A percentile compares a stretch with the other conserved stretches of the same genome.
These are phyloP conservation scores for Linanthus parryae DNA, from an alignment of 148 eudicot genomes.

Conservation along the genomic window DNA sequence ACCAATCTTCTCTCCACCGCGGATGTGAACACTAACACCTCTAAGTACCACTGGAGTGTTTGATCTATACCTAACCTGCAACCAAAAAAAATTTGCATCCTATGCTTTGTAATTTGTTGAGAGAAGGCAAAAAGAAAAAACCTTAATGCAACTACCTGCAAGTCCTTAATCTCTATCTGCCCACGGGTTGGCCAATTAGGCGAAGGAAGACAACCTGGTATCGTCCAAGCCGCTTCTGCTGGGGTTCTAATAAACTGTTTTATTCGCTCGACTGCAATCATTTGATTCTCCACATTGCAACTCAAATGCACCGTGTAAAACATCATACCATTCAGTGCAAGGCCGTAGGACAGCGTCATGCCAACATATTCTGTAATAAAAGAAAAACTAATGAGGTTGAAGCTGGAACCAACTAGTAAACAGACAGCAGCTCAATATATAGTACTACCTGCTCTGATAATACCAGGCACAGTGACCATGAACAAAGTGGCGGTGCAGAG, in stretches of 20 bases:
- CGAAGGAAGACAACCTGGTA: slow-evolving; percentile 18
- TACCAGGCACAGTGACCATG: slow-evolving; percentile 37
- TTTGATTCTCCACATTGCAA: slow-evolving; percentile 29
- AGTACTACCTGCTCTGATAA: slow-evolving; percentile 31
- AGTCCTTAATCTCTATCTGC: slow-evolving; percentile 25
- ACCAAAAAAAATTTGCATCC: not conserved
- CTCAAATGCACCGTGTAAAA: slow-evolving; percentile 24
- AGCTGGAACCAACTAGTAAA: not conserved
- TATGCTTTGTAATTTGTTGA: not conserved
- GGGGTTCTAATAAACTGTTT: slow-evolving; percentile 32
- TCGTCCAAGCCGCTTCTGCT: slow-evolving; percentile 37
- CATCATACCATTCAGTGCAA: slow-evolving; percentile 25
- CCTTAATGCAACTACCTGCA: slow-evolving; percentile 30
- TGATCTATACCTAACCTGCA: slow-evolving; percentile 37
- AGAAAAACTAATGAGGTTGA: not conserved
- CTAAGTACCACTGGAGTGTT: slow-evolving; percentile 42
- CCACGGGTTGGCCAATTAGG: slow-evolving; percentile 39
- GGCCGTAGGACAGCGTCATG: slow-evolving; percentile 41
- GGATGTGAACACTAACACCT: slow-evolving; percentile 28
- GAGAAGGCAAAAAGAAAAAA: not conserved
- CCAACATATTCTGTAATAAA: slow-evolving; percentile 36
- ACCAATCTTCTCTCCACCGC: slow-evolving; percentile 50
- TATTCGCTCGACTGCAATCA: slow-evolving; percentile 47
- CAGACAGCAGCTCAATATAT: not conserved
- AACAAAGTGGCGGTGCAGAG: slow-evolving; percentile 31